Percentiles rank a stretch among this genome's conserved stretches.
Evolutionary conservation across 495 filamentous ascomycete species (phyloP).

Genomic region (Filosporella fistucella): DNA sequence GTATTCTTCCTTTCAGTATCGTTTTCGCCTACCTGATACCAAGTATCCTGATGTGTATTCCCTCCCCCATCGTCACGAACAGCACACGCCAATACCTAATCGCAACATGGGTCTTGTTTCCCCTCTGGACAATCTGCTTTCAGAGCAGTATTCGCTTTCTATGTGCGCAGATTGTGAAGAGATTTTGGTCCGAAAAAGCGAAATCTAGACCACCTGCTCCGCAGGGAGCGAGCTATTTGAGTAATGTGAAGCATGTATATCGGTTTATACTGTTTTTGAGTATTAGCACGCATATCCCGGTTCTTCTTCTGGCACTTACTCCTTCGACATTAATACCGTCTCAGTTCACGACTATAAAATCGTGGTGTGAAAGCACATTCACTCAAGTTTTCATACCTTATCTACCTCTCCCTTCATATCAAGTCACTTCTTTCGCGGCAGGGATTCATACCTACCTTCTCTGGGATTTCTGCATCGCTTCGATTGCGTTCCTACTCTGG

Average conservation of each 20-base stretch:
- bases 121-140: conserved; percentile 38
- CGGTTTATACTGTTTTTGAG: conserved; percentile 45
- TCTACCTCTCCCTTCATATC: conserved; percentile 25
- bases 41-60: conserved; percentile 44
- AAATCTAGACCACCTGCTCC: conserved; percentile 19
- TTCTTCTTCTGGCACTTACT: conserved; percentile 38
- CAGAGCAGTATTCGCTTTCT: conserved; percentile 7
- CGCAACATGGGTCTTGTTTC: conserved; percentile 58
- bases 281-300: conserved; percentile 37
- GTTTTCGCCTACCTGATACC: conserved; percentile 48
- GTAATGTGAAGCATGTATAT: conserved; percentile 46
- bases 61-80: conserved; percentile 38
- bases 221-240: conserved; percentile 27
- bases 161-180: not conserved
- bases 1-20: conserved; percentile 41
- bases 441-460: conserved; percentile 50
- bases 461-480: conserved; percentile 55
- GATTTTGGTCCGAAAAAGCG: conserved; percentile 13
- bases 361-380: conserved; percentile 35
- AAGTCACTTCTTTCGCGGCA: conserved; percentile 37
- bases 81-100: conserved; percentile 53
- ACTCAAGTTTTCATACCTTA: conserved; percentile 25
- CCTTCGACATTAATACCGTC: conserved; percentile 30
- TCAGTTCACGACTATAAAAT: conserved; percentile 27
- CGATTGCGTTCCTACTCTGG: conserved; percentile 49